A percentile compares a stretch with the other conserved stretches of the same genome.
These are phyloP conservation scores for Cercophora sp. DNA, from an alignment of 495 filamentous ascomycete species.

Conservation along the genomic window DNA sequence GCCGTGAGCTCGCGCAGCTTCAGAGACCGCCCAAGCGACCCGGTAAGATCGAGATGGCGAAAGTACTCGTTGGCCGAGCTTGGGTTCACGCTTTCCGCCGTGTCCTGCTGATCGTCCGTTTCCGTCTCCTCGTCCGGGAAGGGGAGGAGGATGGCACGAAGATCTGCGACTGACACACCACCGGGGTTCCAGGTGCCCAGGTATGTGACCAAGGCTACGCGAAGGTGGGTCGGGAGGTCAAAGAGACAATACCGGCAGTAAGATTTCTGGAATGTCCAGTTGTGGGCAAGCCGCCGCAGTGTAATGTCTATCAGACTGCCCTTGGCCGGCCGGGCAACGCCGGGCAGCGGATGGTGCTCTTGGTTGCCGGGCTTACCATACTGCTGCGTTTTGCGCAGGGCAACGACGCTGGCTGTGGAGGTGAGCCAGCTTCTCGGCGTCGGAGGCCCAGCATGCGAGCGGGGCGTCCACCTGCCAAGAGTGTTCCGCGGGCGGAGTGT, in stretches of 20 bases:
- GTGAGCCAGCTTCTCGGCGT: slow-evolving; percentile 68
- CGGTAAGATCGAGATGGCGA: slow-evolving; percentile 59
- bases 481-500: slow-evolving; percentile 56
- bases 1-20: slow-evolving; percentile 57
- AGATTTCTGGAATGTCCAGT: slow-evolving; percentile 64
- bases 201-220: slow-evolving; percentile 60
- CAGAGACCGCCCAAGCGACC: slow-evolving; percentile 56
- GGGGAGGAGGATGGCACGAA: slow-evolving; percentile 36
- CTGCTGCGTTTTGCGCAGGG: slow-evolving; percentile 8
- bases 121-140: too few relatives aligned
- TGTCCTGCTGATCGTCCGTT: slow-evolving; percentile 19
- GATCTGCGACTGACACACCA: slow-evolving; percentile 41
- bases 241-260: slow-evolving; percentile 66
- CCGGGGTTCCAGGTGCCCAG: slow-evolving; percentile 48
- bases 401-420: slow-evolving; percentile 20
- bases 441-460: slow-evolving; percentile 58
- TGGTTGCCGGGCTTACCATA: background rate
- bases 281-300: slow-evolving; percentile 57
- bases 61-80: slow-evolving; percentile 45
- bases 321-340: slow-evolving; percentile 32
- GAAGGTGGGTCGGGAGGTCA: slow-evolving; percentile 57
- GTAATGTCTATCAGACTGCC: slow-evolving; percentile 54
- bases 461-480: slow-evolving; percentile 36
- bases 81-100: slow-evolving; percentile 24
- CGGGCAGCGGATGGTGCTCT: slow-evolving; percentile 32